phyloP scores from a whole-genome alignment of 208 protist species.

The Zelonia costaricensis region DNA sequence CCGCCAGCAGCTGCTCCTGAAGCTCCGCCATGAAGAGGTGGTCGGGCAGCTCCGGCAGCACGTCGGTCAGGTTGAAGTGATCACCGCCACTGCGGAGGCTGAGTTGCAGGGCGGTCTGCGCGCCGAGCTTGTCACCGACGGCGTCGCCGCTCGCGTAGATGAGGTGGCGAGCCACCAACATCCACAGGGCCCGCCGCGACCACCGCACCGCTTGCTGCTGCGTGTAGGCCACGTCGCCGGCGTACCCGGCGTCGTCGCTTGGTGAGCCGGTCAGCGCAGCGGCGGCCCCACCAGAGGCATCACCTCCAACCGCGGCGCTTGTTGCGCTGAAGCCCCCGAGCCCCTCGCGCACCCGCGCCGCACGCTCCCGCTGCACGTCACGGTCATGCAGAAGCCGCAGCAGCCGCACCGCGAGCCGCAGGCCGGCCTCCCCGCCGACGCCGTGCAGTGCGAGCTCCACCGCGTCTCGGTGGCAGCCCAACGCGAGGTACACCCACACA shows the following conservation, averaged over 20 bases:
- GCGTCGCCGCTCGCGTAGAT: conserved; percentile 19
- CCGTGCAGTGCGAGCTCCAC: conserved; percentile 7
- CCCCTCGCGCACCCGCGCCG: background rate
- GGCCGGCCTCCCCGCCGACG: conserved; percentile 7
- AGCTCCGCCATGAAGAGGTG: conserved; percentile 40
- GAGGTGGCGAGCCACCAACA: conserved; percentile 19
- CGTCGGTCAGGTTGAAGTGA: conserved; percentile 40
- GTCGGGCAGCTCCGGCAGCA: conserved; percentile 40
- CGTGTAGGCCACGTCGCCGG: background rate
- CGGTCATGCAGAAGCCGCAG: conserved; percentile 18
- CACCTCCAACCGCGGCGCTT: no score
- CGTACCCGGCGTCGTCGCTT: background rate
- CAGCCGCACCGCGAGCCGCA: conserved; percentile 23
- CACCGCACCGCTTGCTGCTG: conserved; percentile 10
- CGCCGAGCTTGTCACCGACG: conserved; percentile 11
- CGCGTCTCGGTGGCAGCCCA: conserved; percentile 29
- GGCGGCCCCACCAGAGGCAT: background rate
- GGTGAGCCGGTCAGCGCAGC: no score
- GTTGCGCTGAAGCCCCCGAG: background rate
- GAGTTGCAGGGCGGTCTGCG: conserved; percentile 38
- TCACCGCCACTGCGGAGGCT: conserved; percentile 33
- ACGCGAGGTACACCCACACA: conserved; percentile 36
- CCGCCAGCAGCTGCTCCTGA: conserved; percentile 40
- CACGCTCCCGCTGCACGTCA: conserved; percentile 1
- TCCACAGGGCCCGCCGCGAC: conserved; percentile 16